Base-by-base conservation (phyloP, 1,139 yeast genomes). In the Debaryomyces nepalensis region DNA sequence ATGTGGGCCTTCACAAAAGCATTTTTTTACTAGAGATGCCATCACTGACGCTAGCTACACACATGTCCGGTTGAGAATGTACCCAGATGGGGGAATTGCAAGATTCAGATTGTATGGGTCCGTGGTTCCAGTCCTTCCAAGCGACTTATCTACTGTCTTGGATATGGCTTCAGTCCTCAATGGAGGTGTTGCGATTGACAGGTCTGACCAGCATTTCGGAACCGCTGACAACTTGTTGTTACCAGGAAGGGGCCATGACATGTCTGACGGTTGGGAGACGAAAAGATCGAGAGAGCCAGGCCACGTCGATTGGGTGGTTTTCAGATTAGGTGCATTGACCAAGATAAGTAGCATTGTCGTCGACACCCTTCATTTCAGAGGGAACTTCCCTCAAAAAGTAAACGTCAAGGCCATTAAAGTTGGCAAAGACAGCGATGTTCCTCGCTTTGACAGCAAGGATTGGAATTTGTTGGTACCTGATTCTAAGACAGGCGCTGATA, bases 241-340 rank as follows among this genome's bases (percentile, higher is more conserved):
- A 45, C 97, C 97, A 3, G 98, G 98, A 8, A 80, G 97, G 49
- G 99, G 99, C 37, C 80, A 76, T 53, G 97, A 91, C 64, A 91
- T 93, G 98, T 82, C 95, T 37, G 97, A 93, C 58, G 99, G 99
- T 11, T 91, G 98, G 98, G 98, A 91, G 64, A 91, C 98, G n/a
- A 81, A 81, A 53, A 80, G 98, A 60, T 88, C 97, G 1, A 78
- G 98, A 62, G 75, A 70, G 14, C 78, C 83, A 3, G 91, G 88
- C 31, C 98, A 91, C 62, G 81, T 78, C 29, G 98, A 91, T 70
- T 91, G 97, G 97, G 96, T 81, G 2, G 76, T 87, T 40, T 77
- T 91, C 44, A 79, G 84, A 55, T 76, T 91, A 43, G 97, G 97
- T 15, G 79, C 84, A 21, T 66, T 71, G 19, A 68, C 86, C 5